Conservation (phyloP, 1,284 basidiomycete genomes). For the Filobasidium uniguttulatum region DNA sequence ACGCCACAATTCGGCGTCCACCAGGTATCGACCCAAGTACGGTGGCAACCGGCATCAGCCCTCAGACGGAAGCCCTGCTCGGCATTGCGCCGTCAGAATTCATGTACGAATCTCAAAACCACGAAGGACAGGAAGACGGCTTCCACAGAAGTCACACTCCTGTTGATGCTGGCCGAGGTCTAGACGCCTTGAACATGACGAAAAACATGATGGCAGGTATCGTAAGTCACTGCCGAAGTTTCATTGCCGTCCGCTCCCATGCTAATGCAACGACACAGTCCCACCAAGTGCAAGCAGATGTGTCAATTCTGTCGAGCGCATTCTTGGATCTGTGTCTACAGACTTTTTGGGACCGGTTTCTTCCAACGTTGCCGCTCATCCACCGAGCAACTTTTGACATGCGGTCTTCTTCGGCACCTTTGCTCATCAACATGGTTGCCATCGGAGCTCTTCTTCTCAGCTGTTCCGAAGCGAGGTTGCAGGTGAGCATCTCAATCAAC, state of each 20-base stretch:
- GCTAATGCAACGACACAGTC: not conserved
- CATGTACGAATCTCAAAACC: too few relatives aligned
- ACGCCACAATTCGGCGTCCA: too few relatives aligned
- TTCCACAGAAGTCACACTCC: too few relatives aligned
- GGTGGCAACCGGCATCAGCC: too few relatives aligned
- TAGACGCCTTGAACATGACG: too few relatives aligned
- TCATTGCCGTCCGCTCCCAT: slow-evolving; percentile 5
- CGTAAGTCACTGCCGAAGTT: too few relatives aligned
- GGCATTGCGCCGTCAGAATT: too few relatives aligned
- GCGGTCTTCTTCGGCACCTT: slow-evolving; percentile 3
- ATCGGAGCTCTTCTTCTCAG: slow-evolving; percentile 8
- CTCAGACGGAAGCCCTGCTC: too few relatives aligned
- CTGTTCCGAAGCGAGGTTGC: slow-evolving; percentile 5
- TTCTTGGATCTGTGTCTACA: slow-evolving; percentile 12
- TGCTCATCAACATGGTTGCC: slow-evolving; percentile 13
- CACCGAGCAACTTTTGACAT: slow-evolving; percentile 12
- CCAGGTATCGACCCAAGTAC: too few relatives aligned
- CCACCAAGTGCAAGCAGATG: slow-evolving; percentile 27
- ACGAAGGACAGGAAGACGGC: too few relatives aligned
- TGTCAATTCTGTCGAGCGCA: slow-evolving; percentile 2
- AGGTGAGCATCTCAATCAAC: not conserved
- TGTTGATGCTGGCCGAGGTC: too few relatives aligned
- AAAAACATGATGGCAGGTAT: too few relatives aligned
- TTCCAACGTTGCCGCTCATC: slow-evolving; percentile 12
- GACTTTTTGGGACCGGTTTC: slow-evolving; percentile 5